Base-by-base conservation (phyloP, 1,284 basidiomycete genomes). In the Trichosporon coremiiforme region DNA sequence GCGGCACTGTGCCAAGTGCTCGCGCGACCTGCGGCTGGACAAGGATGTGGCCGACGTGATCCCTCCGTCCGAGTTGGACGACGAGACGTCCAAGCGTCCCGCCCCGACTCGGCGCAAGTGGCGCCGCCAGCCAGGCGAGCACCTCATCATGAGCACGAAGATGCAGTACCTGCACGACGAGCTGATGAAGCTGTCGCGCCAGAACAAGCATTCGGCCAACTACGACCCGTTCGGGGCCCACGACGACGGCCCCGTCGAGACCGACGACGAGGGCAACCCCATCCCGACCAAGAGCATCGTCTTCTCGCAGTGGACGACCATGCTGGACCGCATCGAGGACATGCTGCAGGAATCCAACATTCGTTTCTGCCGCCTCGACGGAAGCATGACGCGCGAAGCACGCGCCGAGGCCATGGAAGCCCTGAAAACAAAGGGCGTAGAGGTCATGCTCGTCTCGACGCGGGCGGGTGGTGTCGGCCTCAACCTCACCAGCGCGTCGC, bases 391-490 rank as follows among this genome's bases (percentile, higher is more conserved):
- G 78, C 91, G 96, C 70, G 95, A 97, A 68, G 93, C 96, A 66
- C 89, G 97, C 22, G 91, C 90, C 10, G 87, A 88, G 69, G 92
- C 96, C 1, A 95, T 99, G 89, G 92, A 95, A 29, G 88, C 90
- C 0, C 87, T 99, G 72, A 95, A 94, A 83, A 86, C 88, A 68
- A 91, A 91, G 20, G 86, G 85, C 47, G 91, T 91, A 79, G 93
- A 99, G 83, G 93, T 99, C 22, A 86, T 99, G 68, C 88, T 99
- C 36, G 94, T 99, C 75, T 97, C 94, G 78, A 86, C 98, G 74
- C 92, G 96, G 79, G 97, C 97, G 1, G 97, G 97, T 68, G 97
- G 97, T 66, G 97, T 99, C 1, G 97, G 95, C 29, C 85, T 98
- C 70, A 98, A 98, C 81, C 87, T 98, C 66, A 95, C 93, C 0